phyloP scores from a whole-genome alignment of 1,284 basidiomycete genomes.

The Apiotrichum veenhuisii region DNA sequence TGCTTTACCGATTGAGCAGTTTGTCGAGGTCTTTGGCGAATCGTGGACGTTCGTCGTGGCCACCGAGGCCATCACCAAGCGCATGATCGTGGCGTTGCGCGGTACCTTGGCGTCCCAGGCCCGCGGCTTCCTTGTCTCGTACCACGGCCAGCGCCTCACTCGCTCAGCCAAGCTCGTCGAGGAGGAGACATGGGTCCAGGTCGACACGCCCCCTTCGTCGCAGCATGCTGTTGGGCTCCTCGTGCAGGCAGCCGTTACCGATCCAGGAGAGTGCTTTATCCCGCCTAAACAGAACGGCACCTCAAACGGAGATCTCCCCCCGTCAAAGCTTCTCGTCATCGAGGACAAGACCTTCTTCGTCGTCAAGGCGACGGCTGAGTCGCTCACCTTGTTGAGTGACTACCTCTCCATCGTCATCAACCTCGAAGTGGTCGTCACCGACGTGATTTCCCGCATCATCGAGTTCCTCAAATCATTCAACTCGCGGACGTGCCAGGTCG shows the following conservation, averaged over 20 bases:
- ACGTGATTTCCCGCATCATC: constrained; percentile 87
- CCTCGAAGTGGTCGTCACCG: constrained; percentile 81
- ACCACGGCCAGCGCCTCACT: constrained; percentile 78
- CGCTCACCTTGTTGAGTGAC: constrained; percentile 71
- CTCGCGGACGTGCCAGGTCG: constrained; percentile 95
- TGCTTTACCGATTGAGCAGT: constrained; percentile 65
- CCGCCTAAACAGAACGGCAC: constrained; percentile 20
- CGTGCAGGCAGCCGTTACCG: constrained; percentile 74
- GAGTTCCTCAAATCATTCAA: constrained; percentile 98
- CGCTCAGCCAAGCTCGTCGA: constrained; percentile 78
- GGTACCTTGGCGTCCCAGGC: constrained; percentile 81
- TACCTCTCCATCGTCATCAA: constrained; percentile 88
- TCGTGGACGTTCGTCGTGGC: constrained; percentile 85
- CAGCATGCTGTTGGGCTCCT: constrained; percentile 72
- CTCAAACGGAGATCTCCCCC: constrained; percentile 9
- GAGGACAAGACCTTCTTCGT: constrained; percentile 79
- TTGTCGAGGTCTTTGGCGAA: constrained; percentile 75
- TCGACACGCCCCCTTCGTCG: constrained; percentile 64
- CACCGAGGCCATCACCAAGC: constrained; percentile 75
- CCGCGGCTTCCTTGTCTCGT: constrained; percentile 77
- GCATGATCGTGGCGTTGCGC: constrained; percentile 87
- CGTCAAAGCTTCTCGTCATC: constrained; percentile 71
- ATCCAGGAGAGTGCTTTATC: constrained; percentile 67
- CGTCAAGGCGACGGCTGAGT: constrained; percentile 79
- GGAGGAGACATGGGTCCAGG: constrained; percentile 57